These are phyloP conservation scores for Solanum raphanifolium DNA, from an alignment of 257 asterid species.

Conservation along the genomic window DNA sequence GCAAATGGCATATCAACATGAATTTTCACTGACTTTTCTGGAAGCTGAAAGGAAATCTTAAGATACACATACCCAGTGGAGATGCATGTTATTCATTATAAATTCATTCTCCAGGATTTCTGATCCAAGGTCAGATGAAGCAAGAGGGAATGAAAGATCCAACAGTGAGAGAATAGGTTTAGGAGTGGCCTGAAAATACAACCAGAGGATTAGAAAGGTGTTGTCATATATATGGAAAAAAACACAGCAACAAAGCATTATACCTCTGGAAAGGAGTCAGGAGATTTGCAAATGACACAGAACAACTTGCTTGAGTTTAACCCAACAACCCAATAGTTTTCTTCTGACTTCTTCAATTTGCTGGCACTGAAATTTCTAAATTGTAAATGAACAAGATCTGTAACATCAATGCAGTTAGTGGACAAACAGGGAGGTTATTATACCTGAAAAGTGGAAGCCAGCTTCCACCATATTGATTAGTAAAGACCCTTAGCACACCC, in stretches of 20 bases:
- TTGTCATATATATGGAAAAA: not conserved
- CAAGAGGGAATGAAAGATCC: slow-evolving; percentile 87
- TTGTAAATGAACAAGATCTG: not conserved
- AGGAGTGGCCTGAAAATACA: slow-evolving; percentile 55
- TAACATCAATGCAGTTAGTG: not conserved
- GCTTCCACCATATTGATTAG: slow-evolving; percentile 72
- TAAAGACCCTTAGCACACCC: slow-evolving; percentile 84
- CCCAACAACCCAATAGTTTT: slow-evolving; percentile 84
- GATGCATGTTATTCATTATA: slow-evolving; percentile 66
- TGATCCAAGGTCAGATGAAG: slow-evolving; percentile 93
- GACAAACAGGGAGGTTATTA: not conserved
- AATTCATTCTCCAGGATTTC: slow-evolving; percentile 90
- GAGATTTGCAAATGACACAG: slow-evolving; percentile 83
- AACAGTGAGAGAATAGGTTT: slow-evolving; percentile 78
- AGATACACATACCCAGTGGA: slow-evolving; percentile 37
- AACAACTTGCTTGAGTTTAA: slow-evolving; percentile 67
- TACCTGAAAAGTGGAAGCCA: slow-evolving; percentile 99
- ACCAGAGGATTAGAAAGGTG: slow-evolving; percentile 6
- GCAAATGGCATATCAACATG: not conserved
- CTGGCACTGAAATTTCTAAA: slow-evolving; percentile 36
- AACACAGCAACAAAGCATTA: slow-evolving; percentile 1
- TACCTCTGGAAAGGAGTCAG: slow-evolving; percentile 87
- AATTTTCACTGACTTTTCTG: not conserved
- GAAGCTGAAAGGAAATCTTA: not conserved
- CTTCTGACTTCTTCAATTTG: slow-evolving; percentile 64